Base-by-base conservation (phyloP, 2,329 filamentous ascomycete species). In the Plenodomus tracheiphilus region DNA sequence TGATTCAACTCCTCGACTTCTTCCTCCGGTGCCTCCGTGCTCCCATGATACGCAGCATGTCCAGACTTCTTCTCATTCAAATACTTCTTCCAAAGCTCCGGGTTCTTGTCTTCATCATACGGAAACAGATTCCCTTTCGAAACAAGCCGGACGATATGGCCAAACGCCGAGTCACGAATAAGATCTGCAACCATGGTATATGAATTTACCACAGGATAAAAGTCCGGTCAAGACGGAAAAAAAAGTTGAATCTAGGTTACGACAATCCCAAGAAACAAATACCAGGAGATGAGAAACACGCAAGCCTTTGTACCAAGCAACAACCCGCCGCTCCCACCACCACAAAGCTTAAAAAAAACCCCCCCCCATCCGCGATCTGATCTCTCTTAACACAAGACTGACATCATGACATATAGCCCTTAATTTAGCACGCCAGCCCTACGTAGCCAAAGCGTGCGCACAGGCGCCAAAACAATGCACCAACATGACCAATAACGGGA, bases 21-120 rank as follows among this genome's bases (percentile, higher is more conserved):
- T 72, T 22, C 22, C 32, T 71, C 64, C 2, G 70, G 69, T 3
- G 68, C 65, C 18, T 71, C 64, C 0, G 70, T 68, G 38, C 72
- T 58, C 35, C 77, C 78, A 53, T 79, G 73, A 28, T 76, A 71
- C 1, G 78, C 78, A 46, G 79, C 71, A 45, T 77, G 71, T 10
- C 65, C 73, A 2, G 79, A 80, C 53, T 80, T 81, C 49, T 80
- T 76, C 38, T 72, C 66, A 50, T 79, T 73, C 47, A 81, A 64
- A 49, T 77, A 82, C 54, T 71, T 69, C 47, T 75, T 75, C 73
- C 77, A 82, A 47, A 81, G 53, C 3, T 71, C 69, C 0, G 75
- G 70, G 53, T 83, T 75, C 40, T 59, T 65, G 51, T 82, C 79
- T 54, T 81, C 78, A 2, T 72, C 63, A 48, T 77, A 80, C 25